Conservation (phyloP, 1,284 basidiomycete species). For the Cutaneotrichosporon dermatis region DNA sequence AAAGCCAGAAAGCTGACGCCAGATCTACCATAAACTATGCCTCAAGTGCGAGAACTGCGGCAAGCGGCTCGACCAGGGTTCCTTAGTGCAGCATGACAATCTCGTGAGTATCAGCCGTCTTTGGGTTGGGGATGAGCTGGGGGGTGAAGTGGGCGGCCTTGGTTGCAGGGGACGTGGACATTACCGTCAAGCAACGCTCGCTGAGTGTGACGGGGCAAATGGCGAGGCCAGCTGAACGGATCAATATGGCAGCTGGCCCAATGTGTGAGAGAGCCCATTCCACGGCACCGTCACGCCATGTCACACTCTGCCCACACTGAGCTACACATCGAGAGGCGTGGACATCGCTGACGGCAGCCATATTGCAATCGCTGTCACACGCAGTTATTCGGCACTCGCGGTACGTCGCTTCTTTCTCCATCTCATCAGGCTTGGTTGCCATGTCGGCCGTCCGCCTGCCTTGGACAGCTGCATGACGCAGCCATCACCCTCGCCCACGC, state of each 20-base stretch:
- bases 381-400: constrained; percentile 43
- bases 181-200: too few species aligned
- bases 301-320: too few species aligned
- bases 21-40: constrained; percentile 51
- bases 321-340: too few species aligned
- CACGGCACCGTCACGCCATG: too few species aligned
- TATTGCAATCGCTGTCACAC: constrained; percentile 48
- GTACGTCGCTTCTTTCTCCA: too few species aligned
- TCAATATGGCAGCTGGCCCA: too few species aligned
- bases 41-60: constrained; percentile 47
- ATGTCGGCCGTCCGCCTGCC: neutral
- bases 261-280: too few species aligned
- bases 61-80: constrained; percentile 47
- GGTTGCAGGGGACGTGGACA: too few species aligned
- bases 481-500: neutral
- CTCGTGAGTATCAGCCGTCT: constrained; percentile 35
- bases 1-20: constrained; percentile 2
- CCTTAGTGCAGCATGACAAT: constrained; percentile 47
- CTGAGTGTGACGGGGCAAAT: too few species aligned
- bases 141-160: neutral
- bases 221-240: too few species aligned
- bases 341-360: constrained; percentile 34
- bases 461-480: neutral
- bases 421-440: too few species aligned
- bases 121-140: neutral